phyloP scores from a whole-genome alignment of 225 moss, liverwort and hornwort genomes.

The Polytrichum formosum region DNA sequence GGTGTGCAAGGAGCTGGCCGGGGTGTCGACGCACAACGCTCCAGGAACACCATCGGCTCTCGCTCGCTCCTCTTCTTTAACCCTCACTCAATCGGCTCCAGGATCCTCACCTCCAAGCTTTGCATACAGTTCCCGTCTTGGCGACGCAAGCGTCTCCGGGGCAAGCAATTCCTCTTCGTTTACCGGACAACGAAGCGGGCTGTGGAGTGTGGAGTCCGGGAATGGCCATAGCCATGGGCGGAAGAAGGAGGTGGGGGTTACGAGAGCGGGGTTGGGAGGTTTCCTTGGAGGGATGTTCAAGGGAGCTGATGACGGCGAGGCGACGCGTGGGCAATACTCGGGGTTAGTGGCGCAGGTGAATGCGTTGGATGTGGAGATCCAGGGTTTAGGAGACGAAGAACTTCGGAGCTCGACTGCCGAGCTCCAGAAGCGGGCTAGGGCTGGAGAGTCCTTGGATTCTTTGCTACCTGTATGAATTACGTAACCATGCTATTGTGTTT shows the following conservation, averaged over 20 bases:
- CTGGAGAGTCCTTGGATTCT: slow-evolving; percentile 61
- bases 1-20: slow-evolving; percentile 67
- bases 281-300: slow-evolving; percentile 83
- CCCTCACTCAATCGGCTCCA: slow-evolving; percentile 42
- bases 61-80: slow-evolving; percentile 30
- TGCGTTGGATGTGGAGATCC: slow-evolving; percentile 54
- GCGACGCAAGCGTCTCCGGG: slow-evolving; percentile 32
- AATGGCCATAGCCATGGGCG: slow-evolving; percentile 33
- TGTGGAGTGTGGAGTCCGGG: slow-evolving; percentile 26
- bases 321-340: slow-evolving; percentile 65
- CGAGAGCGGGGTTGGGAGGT: slow-evolving; percentile 64
- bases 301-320: slow-evolving; percentile 76
- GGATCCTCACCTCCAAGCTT: slow-evolving; percentile 36
- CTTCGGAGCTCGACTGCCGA: slow-evolving; percentile 47
- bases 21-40: slow-evolving; percentile 44
- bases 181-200: slow-evolving; percentile 32
- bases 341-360: slow-evolving; percentile 59
- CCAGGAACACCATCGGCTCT: slow-evolving; percentile 33
- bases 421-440: slow-evolving; percentile 56
- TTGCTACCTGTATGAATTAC: slow-evolving; percentile 58
- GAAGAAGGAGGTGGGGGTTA: slow-evolving; percentile 28
- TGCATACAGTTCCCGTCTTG: slow-evolving; percentile 27
- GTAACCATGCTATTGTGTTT: neutral
- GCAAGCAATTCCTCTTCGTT: slow-evolving; percentile 30
- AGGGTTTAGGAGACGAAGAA: slow-evolving; percentile 59